These are phyloP conservation scores for Ilyonectria sp. DNA, from an alignment of 2,329 filamentous ascomycete genomes.

Conservation along the genomic window DNA sequence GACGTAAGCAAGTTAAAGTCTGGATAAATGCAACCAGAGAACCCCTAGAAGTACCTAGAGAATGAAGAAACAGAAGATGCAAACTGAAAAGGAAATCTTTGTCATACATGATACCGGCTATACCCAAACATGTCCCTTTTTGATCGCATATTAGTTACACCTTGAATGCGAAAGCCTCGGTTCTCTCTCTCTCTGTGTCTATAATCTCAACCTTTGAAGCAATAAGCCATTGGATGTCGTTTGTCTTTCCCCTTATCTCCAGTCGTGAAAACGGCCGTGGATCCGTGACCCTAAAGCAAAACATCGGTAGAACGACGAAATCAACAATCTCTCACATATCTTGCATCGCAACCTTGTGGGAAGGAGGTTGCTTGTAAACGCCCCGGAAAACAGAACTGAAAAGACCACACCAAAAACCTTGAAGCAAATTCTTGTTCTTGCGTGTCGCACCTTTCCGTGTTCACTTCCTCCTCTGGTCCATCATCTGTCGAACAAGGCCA, in stretches of 20 bases:
- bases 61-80: constrained; percentile 41
- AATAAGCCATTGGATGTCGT: constrained; percentile 48
- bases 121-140: constrained; percentile 54
- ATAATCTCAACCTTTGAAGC: constrained; percentile 53
- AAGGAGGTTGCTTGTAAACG: constrained; percentile 39
- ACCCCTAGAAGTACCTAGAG: constrained; percentile 39
- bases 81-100: constrained; percentile 49
- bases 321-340: constrained; percentile 40
- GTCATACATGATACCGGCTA: constrained; percentile 52
- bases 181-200: constrained; percentile 56
- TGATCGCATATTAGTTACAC: constrained; percentile 57
- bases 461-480: constrained; percentile 25
- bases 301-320: constrained; percentile 39
- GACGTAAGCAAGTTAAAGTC: constrained; percentile 40
- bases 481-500: constrained; percentile 21
- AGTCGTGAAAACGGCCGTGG: constrained; percentile 45
- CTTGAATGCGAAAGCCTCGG: constrained; percentile 49
- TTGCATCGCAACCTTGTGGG: constrained; percentile 30
- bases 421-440: constrained; percentile 33
- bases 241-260: constrained; percentile 44
- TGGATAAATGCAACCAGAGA: constrained; percentile 36
- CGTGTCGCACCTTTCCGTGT: constrained; percentile 22
- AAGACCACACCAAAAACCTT: constrained; percentile 33
- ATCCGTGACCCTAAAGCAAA: constrained; percentile 45
- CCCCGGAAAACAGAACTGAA: constrained; percentile 36